A percentile compares a stretch with the other conserved stretches of the same genome.
These are phyloP conservation scores for Pestalotiopsis sp. DNA, from an alignment of 2,329 filamentous ascomycete genomes.

Conservation along the genomic window DNA sequence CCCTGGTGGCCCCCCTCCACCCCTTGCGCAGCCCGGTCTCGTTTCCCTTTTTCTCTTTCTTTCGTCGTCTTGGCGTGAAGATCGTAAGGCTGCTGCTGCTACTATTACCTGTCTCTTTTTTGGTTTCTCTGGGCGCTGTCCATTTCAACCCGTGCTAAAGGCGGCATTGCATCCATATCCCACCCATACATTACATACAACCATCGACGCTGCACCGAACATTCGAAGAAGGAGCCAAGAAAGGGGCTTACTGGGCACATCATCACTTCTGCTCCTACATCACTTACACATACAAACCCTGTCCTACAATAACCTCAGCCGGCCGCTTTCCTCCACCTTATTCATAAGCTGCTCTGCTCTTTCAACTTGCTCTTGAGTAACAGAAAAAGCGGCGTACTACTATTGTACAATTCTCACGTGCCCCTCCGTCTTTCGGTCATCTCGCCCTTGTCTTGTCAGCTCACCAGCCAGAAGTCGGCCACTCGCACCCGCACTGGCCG, in stretches of 20 bases:
- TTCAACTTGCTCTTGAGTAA: background rate
- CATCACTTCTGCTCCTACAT: background rate
- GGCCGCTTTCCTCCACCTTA: background rate
- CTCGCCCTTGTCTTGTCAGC: background rate
- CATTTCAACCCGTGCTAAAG: background rate
- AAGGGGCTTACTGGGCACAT: constrained; percentile 9
- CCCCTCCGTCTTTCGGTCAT: background rate
- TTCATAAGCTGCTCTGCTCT: background rate
- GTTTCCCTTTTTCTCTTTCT: background rate
- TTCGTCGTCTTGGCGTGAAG: constrained; percentile 10
- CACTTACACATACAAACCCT: background rate
- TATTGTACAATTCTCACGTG: background rate
- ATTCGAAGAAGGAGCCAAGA: constrained; percentile 14
- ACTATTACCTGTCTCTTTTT: background rate
- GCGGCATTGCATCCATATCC: constrained; percentile 1
- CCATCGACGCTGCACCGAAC: constrained; percentile 11
- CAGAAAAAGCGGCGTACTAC: background rate
- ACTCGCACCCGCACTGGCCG: background rate
- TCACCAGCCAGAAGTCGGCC: background rate
- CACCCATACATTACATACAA: background rate
- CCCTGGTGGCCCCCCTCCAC: background rate
- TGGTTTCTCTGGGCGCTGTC: background rate
- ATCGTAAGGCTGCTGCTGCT: constrained; percentile 5
- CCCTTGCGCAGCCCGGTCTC: background rate
- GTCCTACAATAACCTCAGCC: background rate